Evolutionary conservation across 805 yeast genomes (phyloP), one percentile per base, ranked within the genome.

Genomic region (Hanseniaspora osmophila): DNA sequence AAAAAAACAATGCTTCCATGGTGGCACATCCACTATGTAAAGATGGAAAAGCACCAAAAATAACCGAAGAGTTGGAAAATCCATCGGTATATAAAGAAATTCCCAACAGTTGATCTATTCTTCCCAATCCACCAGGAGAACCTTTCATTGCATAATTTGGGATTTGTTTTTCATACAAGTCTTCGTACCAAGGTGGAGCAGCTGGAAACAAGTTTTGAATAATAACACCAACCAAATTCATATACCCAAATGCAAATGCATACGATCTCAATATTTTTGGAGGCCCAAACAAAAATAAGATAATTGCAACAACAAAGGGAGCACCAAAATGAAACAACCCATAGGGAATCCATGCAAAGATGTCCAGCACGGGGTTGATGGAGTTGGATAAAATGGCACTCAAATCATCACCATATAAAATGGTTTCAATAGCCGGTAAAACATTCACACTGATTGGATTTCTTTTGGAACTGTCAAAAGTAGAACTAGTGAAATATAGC

Each of bases 131-230:
- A 53, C 97, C 98, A 0, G 98, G 95, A 1, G 94, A 82, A 11
- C 97, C 98, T 42, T 71, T 69, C 95, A 90, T 87, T 45, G 80
- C 68, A 63, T 90, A 90, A 63, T 86, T 77, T 2, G 97, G 97
- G 30, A 95, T 92, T 45, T 76, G 80, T 48, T 88, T 71, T 1
- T 95, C 96, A 59, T 90, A 80, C 42, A 80, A 62, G 48, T 77
- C 77, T 56, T 84, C 83, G 61, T 90, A 90, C 98, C 98, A 90
- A 16, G 98, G 98, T 12, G 98, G 94, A 45, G 97, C 96, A 43
- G 92, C 84, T 6, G 98, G 95, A 60, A 85, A 86, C 5, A 79
- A 50, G 52, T 86, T 72, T 65, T 92, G 97, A 46, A 76, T 74
- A 33, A 82, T 56, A 30, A 90, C 96, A 40, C 96, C 97, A 44